These are phyloP conservation scores for Aureobasidium sp. DNA, from an alignment of 2,329 filamentous ascomycete species.

Conservation along the genomic window DNA sequence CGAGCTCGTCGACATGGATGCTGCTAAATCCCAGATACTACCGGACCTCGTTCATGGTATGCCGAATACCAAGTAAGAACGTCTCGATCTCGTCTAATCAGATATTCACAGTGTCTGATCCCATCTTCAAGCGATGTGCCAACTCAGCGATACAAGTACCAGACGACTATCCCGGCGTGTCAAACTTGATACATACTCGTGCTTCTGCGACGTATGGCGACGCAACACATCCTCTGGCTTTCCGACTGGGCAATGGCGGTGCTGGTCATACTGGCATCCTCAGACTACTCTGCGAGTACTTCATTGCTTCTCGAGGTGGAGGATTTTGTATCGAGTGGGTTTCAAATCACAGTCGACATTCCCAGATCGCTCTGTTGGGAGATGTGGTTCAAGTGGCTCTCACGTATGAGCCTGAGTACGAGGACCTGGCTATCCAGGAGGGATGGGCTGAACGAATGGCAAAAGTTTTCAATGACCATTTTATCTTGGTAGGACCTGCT, in stretches of 20 bases:
- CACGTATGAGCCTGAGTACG: constrained; percentile 23
- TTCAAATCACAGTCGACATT: constrained; percentile 21
- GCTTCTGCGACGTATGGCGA: constrained; percentile 17
- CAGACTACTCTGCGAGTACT: constrained; percentile 15
- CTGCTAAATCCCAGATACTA: background rate
- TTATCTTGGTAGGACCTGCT: constrained; percentile 17
- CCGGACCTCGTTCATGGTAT: background rate
- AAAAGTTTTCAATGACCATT: constrained; percentile 23
- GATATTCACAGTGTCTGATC: background rate
- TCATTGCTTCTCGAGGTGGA: constrained; percentile 16
- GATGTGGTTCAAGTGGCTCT: constrained; percentile 22
- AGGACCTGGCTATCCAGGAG: constrained; percentile 19
- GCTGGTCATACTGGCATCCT: constrained; percentile 23
- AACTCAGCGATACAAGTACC: background rate
- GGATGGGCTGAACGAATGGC: constrained; percentile 19
- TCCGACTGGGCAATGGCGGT: constrained; percentile 23
- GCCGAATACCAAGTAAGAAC: background rate
- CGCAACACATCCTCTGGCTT: constrained; percentile 16
- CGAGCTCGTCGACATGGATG: background rate
- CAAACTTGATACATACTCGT: background rate
- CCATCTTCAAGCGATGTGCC: background rate
- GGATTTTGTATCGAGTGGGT: constrained; percentile 22
- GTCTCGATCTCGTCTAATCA: background rate
- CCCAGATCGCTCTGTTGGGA: constrained; percentile 21
- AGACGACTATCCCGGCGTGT: background rate